Conservation (phyloP, 2,329 filamentous ascomycete species). For the Metarhizium rileyi region DNA sequence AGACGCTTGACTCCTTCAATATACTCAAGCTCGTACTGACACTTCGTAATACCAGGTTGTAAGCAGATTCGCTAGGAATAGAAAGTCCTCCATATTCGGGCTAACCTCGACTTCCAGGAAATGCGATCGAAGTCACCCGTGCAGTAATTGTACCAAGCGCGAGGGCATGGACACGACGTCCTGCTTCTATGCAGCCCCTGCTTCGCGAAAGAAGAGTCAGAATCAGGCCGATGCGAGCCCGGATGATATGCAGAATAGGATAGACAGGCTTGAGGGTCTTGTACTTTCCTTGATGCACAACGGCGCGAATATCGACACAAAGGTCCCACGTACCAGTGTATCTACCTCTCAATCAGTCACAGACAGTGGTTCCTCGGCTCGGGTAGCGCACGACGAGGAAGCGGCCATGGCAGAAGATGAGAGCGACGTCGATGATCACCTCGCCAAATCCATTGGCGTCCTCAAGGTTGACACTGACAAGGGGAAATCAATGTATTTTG, state of each 20-base stretch:
- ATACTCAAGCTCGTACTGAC: not conserved
- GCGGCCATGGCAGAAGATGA: constrained; percentile 44
- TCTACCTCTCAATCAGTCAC: constrained; percentile 28
- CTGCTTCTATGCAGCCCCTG: constrained; percentile 73
- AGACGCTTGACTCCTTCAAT: constrained; percentile 1
- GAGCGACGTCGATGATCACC: constrained; percentile 59
- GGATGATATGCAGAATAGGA: constrained; percentile 97
- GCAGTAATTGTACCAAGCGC: constrained; percentile 89
- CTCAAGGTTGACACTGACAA: constrained; percentile 72
- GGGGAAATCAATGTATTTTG: constrained; percentile 71
- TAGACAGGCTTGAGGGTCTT: constrained; percentile 85
- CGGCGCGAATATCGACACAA: constrained; percentile 45
- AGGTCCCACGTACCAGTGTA: constrained; percentile 19
- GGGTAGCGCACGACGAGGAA: constrained; percentile 48
- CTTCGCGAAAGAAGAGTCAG: constrained; percentile 63
- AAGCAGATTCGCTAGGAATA: constrained; percentile 9
- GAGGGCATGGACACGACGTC: constrained; percentile 71
- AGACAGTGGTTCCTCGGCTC: constrained; percentile 35
- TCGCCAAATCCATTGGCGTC: constrained; percentile 67
- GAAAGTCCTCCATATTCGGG: not conserved
- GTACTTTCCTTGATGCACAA: constrained; percentile 93
- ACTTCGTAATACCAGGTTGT: constrained; percentile 26
- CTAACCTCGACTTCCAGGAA: constrained; percentile 44
- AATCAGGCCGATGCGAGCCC: constrained; percentile 52
- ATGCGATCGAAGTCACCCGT: constrained; percentile 85